A percentile compares a stretch with the other conserved stretches of the same genome.
These are phyloP conservation scores for Tilletia walkeri DNA, from an alignment of 1,284 basidiomycete species.

Conservation along the genomic window DNA sequence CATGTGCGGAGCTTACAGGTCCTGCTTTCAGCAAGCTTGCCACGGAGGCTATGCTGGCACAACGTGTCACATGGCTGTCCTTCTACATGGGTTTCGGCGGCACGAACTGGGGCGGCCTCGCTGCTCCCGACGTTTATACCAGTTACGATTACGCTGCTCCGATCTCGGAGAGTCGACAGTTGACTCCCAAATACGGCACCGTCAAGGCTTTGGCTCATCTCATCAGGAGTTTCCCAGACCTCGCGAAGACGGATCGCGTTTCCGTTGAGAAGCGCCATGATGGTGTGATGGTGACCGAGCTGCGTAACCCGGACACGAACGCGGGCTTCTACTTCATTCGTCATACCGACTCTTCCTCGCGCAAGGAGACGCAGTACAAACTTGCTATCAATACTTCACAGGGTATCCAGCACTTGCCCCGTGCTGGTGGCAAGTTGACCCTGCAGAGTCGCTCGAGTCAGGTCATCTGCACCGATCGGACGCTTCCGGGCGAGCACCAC, in stretches of 20 bases:
- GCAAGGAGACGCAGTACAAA: conserved; percentile 22
- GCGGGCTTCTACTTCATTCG: conserved; percentile 68
- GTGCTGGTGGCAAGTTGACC: neutral
- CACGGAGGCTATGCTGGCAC: conserved; percentile 29
- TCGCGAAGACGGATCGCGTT: conserved; percentile 27
- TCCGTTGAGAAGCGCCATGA: conserved; percentile 18
- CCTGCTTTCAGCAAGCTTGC: conserved; percentile 33
- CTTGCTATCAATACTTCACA: conserved; percentile 28
- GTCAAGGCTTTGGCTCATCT: conserved; percentile 37
- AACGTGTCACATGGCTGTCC: conserved; percentile 52
- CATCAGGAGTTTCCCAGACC: conserved; percentile 32
- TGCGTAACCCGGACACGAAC: conserved; percentile 22
- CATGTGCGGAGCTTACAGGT: conserved; percentile 32
- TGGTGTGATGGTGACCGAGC: conserved; percentile 17
- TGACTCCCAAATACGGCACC: conserved; percentile 35
- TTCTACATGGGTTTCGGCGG: conserved; percentile 72
- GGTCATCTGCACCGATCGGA: conserved; percentile 9
- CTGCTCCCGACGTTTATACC: conserved; percentile 33
- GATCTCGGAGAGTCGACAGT: conserved; percentile 33
- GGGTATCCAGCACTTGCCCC: conserved; percentile 20
- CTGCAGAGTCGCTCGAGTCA: conserved; percentile 25
- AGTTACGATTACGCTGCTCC: conserved; percentile 58
- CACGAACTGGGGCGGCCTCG: conserved; percentile 65
- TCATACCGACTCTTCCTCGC: conserved; percentile 58
- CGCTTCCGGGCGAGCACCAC: conserved; percentile 44